Percentiles rank a stretch among this genome's conserved stretches.
Evolutionary conservation across 2,329 filamentous ascomycete genomes (phyloP).

Genomic region (Phyllosticta citriasiana): DNA sequence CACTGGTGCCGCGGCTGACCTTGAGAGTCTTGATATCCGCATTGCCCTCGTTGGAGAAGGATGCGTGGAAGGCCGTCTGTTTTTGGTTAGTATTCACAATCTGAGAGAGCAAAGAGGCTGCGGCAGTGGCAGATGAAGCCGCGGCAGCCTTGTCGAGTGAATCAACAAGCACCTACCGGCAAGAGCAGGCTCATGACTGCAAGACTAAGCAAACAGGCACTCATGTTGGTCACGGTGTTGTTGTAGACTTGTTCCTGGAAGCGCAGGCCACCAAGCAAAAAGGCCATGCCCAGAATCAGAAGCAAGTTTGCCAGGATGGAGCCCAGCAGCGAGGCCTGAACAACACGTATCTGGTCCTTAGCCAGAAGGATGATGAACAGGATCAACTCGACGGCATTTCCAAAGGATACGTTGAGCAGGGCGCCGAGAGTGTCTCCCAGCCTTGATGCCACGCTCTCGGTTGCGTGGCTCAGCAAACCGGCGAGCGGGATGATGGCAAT

Average conservation of each 20-base stretch:
- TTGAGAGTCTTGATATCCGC: conserved; percentile 67
- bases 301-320: conserved; percentile 84
- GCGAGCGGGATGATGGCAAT: conserved; percentile 42
- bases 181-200: conserved; percentile 82
- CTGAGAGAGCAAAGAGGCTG: too few relatives aligned
- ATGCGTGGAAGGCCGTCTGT: conserved; percentile 82
- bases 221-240: conserved; percentile 93
- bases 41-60: conserved; percentile 52
- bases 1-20: conserved; percentile 82
- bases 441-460: conserved; percentile 38
- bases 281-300: conserved; percentile 84
- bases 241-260: conserved; percentile 94
- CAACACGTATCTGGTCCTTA: conserved; percentile 73
- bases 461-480: conserved; percentile 39
- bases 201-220: conserved; percentile 79
- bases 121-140: too few relatives aligned
- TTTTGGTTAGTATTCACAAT: not conserved
- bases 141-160: not conserved
- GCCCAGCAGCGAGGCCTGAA: conserved; percentile 80
- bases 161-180: conserved; percentile 47
- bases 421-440: conserved; percentile 41
- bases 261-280: conserved; percentile 74
- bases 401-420: conserved; percentile 42
- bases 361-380: conserved; percentile 36
- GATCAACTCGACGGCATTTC: conserved; percentile 44